Conservation (phyloP, 768 basidiomycete species). For the Hemileccinum impolitum region DNA sequence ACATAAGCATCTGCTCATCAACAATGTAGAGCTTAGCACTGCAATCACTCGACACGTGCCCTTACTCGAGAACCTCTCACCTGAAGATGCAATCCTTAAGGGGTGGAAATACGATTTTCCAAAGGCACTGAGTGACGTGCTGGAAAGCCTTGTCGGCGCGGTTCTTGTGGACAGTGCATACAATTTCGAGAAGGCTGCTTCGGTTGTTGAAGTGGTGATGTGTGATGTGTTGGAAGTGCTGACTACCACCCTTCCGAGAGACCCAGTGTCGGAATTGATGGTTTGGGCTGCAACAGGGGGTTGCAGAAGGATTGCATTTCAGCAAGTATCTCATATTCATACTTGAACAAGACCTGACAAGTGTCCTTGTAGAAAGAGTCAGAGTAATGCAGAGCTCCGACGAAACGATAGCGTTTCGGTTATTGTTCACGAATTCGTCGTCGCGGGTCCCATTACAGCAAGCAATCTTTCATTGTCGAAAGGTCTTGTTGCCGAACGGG, state of each 20-base stretch:
- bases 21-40: constrained; percentile 61
- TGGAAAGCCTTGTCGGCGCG: constrained; percentile 84
- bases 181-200: constrained; percentile 63
- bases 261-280: constrained; percentile 72
- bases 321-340: constrained; percentile 33
- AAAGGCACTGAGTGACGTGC: constrained; percentile 78
- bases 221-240: constrained; percentile 60
- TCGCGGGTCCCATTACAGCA: constrained; percentile 62
- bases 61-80: constrained; percentile 51
- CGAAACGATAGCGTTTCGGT: constrained; percentile 53
- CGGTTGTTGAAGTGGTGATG: constrained; percentile 62
- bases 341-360: constrained; percentile 1
- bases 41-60: constrained; percentile 63
- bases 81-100: constrained; percentile 57
- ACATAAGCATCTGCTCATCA: constrained; percentile 68
- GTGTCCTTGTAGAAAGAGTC: constrained; percentile 34
- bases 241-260: constrained; percentile 54
- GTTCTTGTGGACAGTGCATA: constrained; percentile 78
- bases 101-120: constrained; percentile 86
- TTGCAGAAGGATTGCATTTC: constrained; percentile 49
- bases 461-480: constrained; percentile 59
- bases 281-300: constrained; percentile 61
- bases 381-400: constrained; percentile 41
- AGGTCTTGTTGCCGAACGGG: constrained; percentile 63
- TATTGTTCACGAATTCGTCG: constrained; percentile 51